Evolutionary conservation across 345 rosid species (phyloP).

Genomic region (Theobroma cacao): DNA sequence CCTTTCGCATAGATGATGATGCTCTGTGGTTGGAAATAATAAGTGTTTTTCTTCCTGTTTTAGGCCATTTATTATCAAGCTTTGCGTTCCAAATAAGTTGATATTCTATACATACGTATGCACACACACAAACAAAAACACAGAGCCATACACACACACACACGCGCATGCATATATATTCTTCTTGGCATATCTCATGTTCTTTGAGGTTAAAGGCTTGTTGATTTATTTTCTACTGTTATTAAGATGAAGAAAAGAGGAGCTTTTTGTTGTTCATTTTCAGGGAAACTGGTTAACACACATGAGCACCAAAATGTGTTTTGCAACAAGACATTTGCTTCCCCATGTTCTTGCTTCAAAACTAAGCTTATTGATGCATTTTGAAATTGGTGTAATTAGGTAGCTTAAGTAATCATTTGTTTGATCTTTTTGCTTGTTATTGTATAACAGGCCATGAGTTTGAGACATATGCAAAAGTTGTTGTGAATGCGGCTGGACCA

Average conservation of each 20-base stretch:
- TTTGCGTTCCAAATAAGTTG: neutral
- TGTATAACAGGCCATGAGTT: slow-evolving; percentile 69
- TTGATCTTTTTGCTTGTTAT: slow-evolving; percentile 4
- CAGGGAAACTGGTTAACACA: neutral
- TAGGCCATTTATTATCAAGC: neutral
- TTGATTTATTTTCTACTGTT: neutral
- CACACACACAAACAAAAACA: too few relatives aligned
- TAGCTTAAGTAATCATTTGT: neutral
- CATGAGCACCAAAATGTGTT: slow-evolving; percentile 1
- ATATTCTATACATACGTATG: too few relatives aligned
- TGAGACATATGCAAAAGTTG: slow-evolving; percentile 79
- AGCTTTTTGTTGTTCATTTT: neutral
- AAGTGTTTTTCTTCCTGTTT: neutral
- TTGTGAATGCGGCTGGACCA: slow-evolving; percentile 95
- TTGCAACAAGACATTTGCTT: neutral
- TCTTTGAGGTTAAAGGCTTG: neutral
- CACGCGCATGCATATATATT: too few relatives aligned
- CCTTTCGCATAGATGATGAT: too few relatives aligned
- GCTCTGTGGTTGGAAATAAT: neutral
- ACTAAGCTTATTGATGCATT: neutral
- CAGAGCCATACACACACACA: too few relatives aligned
- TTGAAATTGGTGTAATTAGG: neutral
- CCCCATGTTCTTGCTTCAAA: slow-evolving; percentile 2
- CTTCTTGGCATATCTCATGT: neutral
- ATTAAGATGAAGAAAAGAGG: neutral